These are phyloP conservation scores for Monosporascus cannonballus DNA, from an alignment of 2,329 filamentous ascomycete species.

Conservation along the genomic window DNA sequence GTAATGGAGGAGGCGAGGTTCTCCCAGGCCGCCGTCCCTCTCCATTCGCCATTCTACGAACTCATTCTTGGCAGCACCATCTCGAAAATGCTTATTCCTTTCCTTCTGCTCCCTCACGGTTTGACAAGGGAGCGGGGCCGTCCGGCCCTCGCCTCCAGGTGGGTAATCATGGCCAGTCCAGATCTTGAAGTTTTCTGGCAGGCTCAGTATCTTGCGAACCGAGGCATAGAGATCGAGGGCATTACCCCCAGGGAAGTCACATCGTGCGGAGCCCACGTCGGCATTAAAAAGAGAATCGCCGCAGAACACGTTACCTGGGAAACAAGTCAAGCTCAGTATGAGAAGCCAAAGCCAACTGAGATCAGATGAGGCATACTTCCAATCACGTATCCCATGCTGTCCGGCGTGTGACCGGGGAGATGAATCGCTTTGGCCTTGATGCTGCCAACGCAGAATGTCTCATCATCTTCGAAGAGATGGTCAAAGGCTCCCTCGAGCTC, in stretches of 20 bases:
- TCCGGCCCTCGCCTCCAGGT: slow-evolving; percentile 19
- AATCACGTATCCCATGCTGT: slow-evolving; percentile 54
- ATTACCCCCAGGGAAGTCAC: slow-evolving; percentile 48
- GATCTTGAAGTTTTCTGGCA: slow-evolving; percentile 39
- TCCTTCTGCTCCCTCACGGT: slow-evolving; percentile 40
- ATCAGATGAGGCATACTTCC: slow-evolving; percentile 29
- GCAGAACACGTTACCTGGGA: slow-evolving; percentile 31
- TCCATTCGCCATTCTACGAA: slow-evolving; percentile 38
- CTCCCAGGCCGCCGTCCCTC: slow-evolving; percentile 36
- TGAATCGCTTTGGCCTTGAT: slow-evolving; percentile 42
- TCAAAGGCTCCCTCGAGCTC: slow-evolving; percentile 47
- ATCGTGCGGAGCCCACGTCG: slow-evolving; percentile 34
- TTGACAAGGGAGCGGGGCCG: slow-evolving; percentile 31
- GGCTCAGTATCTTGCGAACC: slow-evolving; percentile 28
- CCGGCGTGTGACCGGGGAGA: slow-evolving; percentile 55
- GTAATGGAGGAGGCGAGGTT: slow-evolving; percentile 42
- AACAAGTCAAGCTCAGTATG: no score
- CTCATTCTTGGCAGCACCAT: slow-evolving; percentile 34
- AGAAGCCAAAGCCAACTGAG: no score
- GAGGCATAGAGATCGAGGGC: slow-evolving; percentile 38
- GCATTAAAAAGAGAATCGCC: slow-evolving; percentile 36
- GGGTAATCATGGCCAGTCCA: slow-evolving; percentile 54
- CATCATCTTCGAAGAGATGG: slow-evolving; percentile 46
- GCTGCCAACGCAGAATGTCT: slow-evolving; percentile 43
- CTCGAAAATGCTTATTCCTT: slow-evolving; percentile 40